Evolutionary conservation across 805 yeast genomes (phyloP).

Genomic region (Yamadazyma sp.): DNA sequence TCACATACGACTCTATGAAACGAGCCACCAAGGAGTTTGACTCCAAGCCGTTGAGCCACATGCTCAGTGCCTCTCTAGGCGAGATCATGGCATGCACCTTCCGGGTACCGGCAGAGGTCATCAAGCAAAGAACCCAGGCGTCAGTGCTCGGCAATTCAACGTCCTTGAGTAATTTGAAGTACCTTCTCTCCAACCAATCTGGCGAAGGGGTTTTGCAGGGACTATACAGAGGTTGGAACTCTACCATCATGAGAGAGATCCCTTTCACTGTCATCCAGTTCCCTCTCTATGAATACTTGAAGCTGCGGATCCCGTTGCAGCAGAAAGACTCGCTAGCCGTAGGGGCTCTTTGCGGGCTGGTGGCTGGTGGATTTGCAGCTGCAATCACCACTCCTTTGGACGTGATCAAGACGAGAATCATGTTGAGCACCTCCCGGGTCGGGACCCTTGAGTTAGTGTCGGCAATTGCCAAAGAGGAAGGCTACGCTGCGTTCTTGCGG

Average conservation of each 20-base stretch:
- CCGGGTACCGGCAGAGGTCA: slow-evolving; percentile 95
- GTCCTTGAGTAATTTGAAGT: slow-evolving; percentile 66
- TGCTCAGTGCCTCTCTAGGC: slow-evolving; percentile 86
- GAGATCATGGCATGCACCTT: slow-evolving; percentile 92
- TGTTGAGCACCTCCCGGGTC: slow-evolving; percentile 61
- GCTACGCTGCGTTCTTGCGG: slow-evolving; percentile 64
- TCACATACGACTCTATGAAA: slow-evolving; percentile 82
- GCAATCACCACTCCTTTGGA: slow-evolving; percentile 81
- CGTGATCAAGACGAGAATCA: slow-evolving; percentile 77
- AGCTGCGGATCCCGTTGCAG: slow-evolving; percentile 46
- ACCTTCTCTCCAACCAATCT: slow-evolving; percentile 58
- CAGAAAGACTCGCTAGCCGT: slow-evolving; percentile 57
- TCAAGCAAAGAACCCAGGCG: slow-evolving; percentile 89
- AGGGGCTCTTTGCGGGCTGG: slow-evolving; percentile 82
- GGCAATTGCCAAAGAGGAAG: slow-evolving; percentile 68
- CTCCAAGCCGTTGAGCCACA: slow-evolving; percentile 55
- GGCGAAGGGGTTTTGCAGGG: slow-evolving; percentile 82
- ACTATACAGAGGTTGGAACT: slow-evolving; percentile 88
- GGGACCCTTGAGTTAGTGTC: slow-evolving; percentile 48
- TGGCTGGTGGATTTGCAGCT: slow-evolving; percentile 83
- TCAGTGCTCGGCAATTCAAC: slow-evolving; percentile 45
- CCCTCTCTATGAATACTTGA: slow-evolving; percentile 86
- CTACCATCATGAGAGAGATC: slow-evolving; percentile 91
- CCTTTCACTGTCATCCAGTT: slow-evolving; percentile 96
- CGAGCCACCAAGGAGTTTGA: slow-evolving; percentile 31